Evolutionary conservation across 371 early-diverging fungal genomes (phyloP).

Genomic region (Mucor saturninus): DNA sequence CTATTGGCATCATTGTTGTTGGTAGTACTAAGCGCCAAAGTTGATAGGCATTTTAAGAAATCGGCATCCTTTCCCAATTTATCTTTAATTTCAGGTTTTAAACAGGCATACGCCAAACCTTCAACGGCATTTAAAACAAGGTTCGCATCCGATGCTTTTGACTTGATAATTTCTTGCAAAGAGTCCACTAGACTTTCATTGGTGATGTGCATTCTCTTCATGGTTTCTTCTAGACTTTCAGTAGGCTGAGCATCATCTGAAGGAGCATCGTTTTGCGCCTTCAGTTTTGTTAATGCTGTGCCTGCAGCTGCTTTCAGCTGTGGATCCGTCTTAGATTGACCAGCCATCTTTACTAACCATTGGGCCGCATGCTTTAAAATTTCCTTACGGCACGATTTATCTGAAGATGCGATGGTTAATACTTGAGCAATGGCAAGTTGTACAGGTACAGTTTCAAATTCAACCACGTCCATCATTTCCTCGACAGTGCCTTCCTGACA

Average conservation of each 20-base stretch:
- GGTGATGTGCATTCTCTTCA: conserved; percentile 38
- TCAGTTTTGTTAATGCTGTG: conserved; percentile 69
- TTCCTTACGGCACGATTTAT: conserved; percentile 62
- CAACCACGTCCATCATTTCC: conserved; percentile 74
- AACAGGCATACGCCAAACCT: conserved; percentile 75
- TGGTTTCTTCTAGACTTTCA: conserved; percentile 31
- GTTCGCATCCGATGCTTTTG: conserved; percentile 36
- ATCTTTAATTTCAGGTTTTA: conserved; percentile 68
- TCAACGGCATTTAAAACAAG: conserved; percentile 61
- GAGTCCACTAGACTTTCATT: conserved; percentile 38
- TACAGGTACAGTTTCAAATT: conserved; percentile 65
- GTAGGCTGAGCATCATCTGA: conserved; percentile 13
- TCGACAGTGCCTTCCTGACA: conserved; percentile 65
- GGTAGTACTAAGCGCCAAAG: conserved; percentile 52
- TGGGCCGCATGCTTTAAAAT: conserved; percentile 59
- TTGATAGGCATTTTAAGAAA: conserved; percentile 62
- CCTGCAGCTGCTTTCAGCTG: conserved; percentile 65
- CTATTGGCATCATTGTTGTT: conserved; percentile 36
- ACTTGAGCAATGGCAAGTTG: conserved; percentile 67
- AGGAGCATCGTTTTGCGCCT: conserved; percentile 41
- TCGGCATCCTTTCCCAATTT: conserved; percentile 56
- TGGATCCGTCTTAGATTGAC: conserved; percentile 45
- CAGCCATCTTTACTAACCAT: conserved; percentile 60
- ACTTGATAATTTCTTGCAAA: conserved; percentile 42
- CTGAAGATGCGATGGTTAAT: conserved; percentile 71